Conservation (phyloP, 495 filamentous ascomycete genomes). For the Pyrenula aspistea region DNA sequence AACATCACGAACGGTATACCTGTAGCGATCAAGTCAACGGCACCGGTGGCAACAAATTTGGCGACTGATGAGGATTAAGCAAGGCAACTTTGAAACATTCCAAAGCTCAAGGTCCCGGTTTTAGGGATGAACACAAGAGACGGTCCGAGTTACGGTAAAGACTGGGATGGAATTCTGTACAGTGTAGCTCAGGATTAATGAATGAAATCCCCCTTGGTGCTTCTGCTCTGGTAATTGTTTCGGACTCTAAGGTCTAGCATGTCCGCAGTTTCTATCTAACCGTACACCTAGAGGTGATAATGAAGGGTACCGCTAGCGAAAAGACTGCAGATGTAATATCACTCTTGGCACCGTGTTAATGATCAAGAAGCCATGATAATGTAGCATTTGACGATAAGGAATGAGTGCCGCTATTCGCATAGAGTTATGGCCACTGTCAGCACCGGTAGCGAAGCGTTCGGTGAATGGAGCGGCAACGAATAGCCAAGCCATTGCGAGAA, state of each 20-base stretch:
- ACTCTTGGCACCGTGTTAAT: conserved; percentile 53
- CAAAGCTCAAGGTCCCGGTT: no score
- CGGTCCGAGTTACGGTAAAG: no score
- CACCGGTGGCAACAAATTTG: not conserved
- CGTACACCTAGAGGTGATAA: conserved; percentile 41
- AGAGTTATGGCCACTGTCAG: not conserved
- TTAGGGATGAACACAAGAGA: no score
- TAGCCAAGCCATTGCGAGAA: not conserved
- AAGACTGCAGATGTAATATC: conserved; percentile 37
- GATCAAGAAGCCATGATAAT: conserved; percentile 43
- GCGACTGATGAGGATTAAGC: no score
- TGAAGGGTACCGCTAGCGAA: conserved; percentile 67
- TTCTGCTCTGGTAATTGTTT: no score
- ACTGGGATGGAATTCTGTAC: no score
- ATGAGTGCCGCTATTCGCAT: conserved; percentile 28
- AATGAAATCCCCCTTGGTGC: no score
- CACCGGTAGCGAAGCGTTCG: not conserved
- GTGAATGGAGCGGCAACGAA: not conserved
- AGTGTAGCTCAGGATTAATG: no score
- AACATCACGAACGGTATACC: not conserved
- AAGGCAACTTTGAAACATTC: no score
- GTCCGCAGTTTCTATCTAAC: conserved; percentile 61
- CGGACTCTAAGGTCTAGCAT: no score
- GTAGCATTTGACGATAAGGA: conserved; percentile 52
- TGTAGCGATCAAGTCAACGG: not conserved